phyloP scores from a whole-genome alignment of 2,329 filamentous ascomycete species.

The Ceratocystis papillata region DNA sequence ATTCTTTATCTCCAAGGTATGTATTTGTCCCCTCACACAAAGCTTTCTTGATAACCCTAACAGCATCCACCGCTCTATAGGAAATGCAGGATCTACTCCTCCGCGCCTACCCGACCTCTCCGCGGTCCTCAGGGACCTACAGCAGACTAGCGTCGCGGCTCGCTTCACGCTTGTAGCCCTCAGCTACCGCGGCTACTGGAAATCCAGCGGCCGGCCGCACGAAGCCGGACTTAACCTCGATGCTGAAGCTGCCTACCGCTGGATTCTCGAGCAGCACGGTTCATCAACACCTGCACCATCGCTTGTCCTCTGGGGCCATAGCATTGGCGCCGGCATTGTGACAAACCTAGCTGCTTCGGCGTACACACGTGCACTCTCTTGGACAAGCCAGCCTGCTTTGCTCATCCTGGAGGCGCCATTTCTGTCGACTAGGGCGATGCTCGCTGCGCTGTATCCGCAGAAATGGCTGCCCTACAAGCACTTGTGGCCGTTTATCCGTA shows the following conservation, averaged over 20 bases:
- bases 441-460: conserved; percentile 62
- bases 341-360: conserved; percentile 45
- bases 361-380: conserved; percentile 2
- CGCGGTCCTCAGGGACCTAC: conserved; percentile 39
- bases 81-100: conserved; percentile 49
- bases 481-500: conserved; percentile 62
- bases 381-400: conserved; percentile 28
- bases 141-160: conserved; percentile 32
- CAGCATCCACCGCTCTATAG: conserved; percentile 30
- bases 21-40: conserved; percentile 20
- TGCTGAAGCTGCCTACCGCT: conserved; percentile 51
- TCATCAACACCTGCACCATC: conserved; percentile 28
- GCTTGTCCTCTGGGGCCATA: conserved; percentile 65
- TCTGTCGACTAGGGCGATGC: conserved; percentile 58
- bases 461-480: conserved; percentile 70
- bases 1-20: conserved; percentile 48
- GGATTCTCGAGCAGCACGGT: conserved; percentile 42
- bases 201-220: conserved; percentile 57
- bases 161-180: conserved; percentile 44
- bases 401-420: conserved; percentile 69
- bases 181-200: conserved; percentile 68
- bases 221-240: conserved; percentile 61
- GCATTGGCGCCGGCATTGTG: conserved; percentile 62
- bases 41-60: not conserved
- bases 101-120: conserved; percentile 48